Base-by-base conservation (phyloP, 2,329 filamentous ascomycete genomes). In the Alternaria hordeiaustralica region DNA sequence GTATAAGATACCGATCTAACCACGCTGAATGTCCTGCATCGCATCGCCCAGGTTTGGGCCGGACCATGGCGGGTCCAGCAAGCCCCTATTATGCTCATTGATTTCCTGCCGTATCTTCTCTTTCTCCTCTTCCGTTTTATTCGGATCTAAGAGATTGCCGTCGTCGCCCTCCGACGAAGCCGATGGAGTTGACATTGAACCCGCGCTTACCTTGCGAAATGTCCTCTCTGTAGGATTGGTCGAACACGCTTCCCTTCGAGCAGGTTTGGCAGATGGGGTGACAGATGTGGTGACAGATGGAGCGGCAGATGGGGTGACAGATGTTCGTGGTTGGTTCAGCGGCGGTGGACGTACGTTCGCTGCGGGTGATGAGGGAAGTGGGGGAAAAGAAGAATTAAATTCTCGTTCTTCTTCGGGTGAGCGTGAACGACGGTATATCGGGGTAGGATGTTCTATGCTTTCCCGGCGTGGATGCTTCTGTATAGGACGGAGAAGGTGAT, bases 401-500 rank as follows among this genome's bases (percentile, higher is more conserved):
- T 18, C 36, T 11, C 8, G 8, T 41, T 41, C 36, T 41, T 41
- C 36, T 6, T 41, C 36, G 4, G 36, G 36, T 41, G 36, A 41
- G n/a, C n/a, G 36, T 10, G 36, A 41, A 10, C 36, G 36, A 41
- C 5, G 0, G 15, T 41, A 0, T 3, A 1, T 41, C 2, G n/a
- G n/a, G 36, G 4, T 41, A 18, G 36, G 36, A 41, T 9, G 36
- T 41, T 11, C 4, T 10, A 0, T 41, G n/a, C 9, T 11, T 18
- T 11, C n/a, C n/a, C 36, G 36, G 3, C 36, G 36, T 11, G 36
- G 36, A 3, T 41, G 15, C 36, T 10, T 41, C 9, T 3, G 36
- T 41, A 0, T 11, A 1, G n/a, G 36, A 41, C 36, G 36, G 1
- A 5, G 36, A 10, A 18, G 36, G 0, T 0, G 0, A n/a, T 41